These are phyloP conservation scores for Sphaerostilbella broomeana DNA, from an alignment of 2,329 filamentous ascomycete species.

Conservation along the genomic window DNA sequence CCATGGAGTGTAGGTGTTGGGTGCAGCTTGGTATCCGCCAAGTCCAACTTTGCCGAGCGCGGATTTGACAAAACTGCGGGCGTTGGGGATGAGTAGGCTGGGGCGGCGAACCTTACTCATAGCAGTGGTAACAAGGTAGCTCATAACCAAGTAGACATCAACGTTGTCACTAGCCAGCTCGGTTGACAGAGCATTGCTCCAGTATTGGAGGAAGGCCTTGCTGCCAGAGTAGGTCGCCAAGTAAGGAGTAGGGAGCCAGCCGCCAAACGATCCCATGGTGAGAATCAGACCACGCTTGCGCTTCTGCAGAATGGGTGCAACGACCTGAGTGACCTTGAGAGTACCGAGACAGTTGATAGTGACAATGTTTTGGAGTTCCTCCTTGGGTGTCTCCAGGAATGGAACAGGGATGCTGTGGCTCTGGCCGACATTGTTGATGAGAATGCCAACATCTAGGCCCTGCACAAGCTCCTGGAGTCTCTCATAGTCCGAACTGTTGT, in stretches of 20 bases:
- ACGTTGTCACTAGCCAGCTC: constrained; percentile 78
- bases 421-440: constrained; percentile 96
- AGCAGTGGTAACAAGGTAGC: constrained; percentile 87
- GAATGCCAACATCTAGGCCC: constrained; percentile 72
- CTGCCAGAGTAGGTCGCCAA: constrained; percentile 94
- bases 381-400: constrained; percentile 70
- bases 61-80: constrained; percentile 73
- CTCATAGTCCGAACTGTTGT: constrained; percentile 74
- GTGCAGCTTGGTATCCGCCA: constrained; percentile 70
- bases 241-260: constrained; percentile 83
- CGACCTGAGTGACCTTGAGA: constrained; percentile 75
- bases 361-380: constrained; percentile 84
- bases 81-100: constrained; percentile 70
- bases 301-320: constrained; percentile 77
- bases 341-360: constrained; percentile 93
- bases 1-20: constrained; percentile 83
- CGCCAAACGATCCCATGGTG: constrained; percentile 96
- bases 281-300: constrained; percentile 84
- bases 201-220: constrained; percentile 97
- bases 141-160: constrained; percentile 84
- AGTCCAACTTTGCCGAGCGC: constrained; percentile 75
- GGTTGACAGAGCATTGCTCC: constrained; percentile 78
- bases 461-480: constrained; percentile 61
- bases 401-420: constrained; percentile 89
- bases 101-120: constrained; percentile 93